Base-by-base conservation (phyloP, 305 asterid species). In the Fraxinus angustifolia region DNA sequence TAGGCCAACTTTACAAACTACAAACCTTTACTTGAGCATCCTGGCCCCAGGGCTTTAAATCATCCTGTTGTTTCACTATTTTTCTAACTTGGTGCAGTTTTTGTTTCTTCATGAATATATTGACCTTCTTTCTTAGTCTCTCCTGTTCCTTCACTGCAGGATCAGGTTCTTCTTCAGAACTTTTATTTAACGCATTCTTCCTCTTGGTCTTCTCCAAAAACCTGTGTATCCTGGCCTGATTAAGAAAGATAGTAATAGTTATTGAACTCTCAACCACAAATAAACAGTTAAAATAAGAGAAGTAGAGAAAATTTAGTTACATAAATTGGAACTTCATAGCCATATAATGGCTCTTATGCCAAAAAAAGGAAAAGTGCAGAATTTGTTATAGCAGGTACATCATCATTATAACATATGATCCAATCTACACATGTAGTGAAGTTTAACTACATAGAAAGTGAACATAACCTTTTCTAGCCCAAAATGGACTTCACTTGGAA, bases 1-100 rank as follows among this genome's bases (percentile, higher is more conserved):
- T 80, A 76, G 33, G 84, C 70, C 75, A 77, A 82, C 78, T 78
- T 68, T 12, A 14, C 38, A 68, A 28, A 68, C 74, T 62, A 73
- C 83, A 77, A 75, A 93, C 99, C 98, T 93, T 96, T 45, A 92
- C 86, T 90, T 92, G 95, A 86, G 86, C 87, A 21, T 93, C 99
- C 89, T 87, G 93, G 62, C 99, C 97, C 99, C 99, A 96, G 17
- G 98, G 87, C 85, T 87, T 91, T 75, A 83, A 70, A 79, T 90
- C 91, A 83, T 93, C 97, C 75, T 91, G 93, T 68, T 82, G 88
- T 83, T 81, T 88, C 72, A 96, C 93, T 76, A 96, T 91, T 82
- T 84, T 85, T 86, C 91, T 88, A 79, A 94, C 97, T 83, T 90
- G 87, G 4, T 88, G 92, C 79, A 89, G 74, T 81, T 90, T 92